Conservation (phyloP, 495 filamentous ascomycete genomes). For the Trypethelium eluteriae region DNA sequence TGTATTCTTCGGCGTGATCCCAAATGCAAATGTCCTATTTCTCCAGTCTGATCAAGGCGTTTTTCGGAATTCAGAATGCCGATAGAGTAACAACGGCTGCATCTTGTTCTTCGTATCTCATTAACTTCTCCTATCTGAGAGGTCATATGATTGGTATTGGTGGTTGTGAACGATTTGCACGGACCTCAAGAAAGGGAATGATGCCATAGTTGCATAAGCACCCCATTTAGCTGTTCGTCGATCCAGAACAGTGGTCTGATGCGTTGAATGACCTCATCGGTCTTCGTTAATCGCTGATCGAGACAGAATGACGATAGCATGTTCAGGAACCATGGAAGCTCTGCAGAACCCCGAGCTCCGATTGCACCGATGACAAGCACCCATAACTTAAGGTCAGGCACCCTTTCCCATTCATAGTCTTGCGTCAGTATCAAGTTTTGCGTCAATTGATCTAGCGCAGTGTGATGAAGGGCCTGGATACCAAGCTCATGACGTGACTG, state of each 20-base stretch:
- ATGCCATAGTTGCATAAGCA: not conserved
- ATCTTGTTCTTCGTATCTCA: too few species aligned
- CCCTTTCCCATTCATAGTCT: constrained; percentile 20
- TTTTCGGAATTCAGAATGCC: too few species aligned
- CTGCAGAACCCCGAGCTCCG: constrained; percentile 21
- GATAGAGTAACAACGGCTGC: too few species aligned
- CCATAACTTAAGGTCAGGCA: constrained; percentile 27
- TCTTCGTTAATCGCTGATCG: constrained; percentile 19
- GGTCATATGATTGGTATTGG: not conserved
- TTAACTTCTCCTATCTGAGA: not conserved
- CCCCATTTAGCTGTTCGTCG: not conserved
- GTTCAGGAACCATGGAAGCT: constrained; percentile 23
- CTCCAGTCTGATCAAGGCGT: too few species aligned
- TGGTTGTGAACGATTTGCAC: not conserved
- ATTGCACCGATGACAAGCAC: constrained; percentile 27
- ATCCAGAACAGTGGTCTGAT: constrained; percentile 27
- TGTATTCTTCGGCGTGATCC: too few species aligned
- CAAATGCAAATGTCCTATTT: too few species aligned
- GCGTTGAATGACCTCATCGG: constrained; percentile 15
- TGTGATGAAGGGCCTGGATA: constrained; percentile 16
- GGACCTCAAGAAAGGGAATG: not conserved
- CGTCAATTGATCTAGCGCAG: constrained; percentile 21
- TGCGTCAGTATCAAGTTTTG: constrained; percentile 23
- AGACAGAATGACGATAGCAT: constrained; percentile 21
- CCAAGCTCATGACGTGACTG: not conserved